Conservation (phyloP, 2,329 filamentous ascomycete genomes). For the Pestalotiopsis sp. region DNA sequence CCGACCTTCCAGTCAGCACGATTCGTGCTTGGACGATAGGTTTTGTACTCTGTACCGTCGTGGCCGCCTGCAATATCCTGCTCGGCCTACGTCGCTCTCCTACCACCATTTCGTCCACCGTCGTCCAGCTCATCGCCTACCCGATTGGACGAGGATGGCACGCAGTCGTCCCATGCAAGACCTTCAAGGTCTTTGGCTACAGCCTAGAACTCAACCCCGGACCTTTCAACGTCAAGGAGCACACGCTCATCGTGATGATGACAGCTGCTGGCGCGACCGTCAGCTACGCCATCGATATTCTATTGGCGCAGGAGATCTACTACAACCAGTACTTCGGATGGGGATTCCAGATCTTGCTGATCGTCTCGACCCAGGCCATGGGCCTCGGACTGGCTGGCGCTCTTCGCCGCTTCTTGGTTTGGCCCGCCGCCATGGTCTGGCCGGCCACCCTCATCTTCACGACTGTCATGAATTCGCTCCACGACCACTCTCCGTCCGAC, state of each 20-base stretch:
- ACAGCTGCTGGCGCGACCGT: slow-evolving; percentile 38
- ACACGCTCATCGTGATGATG: slow-evolving; percentile 53
- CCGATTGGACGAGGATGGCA: slow-evolving; percentile 34
- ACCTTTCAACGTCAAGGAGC: slow-evolving; percentile 49
- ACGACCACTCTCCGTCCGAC: slow-evolving; percentile 60
- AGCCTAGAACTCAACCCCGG: slow-evolving; percentile 39
- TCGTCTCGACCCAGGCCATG: slow-evolving; percentile 63
- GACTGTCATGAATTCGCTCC: slow-evolving; percentile 65
- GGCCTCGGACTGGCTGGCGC: slow-evolving; percentile 67
- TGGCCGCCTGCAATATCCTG: slow-evolving; percentile 64
- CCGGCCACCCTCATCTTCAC: slow-evolving; percentile 62
- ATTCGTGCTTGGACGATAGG: slow-evolving; percentile 68
- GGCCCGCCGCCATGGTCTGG: slow-evolving; percentile 68
- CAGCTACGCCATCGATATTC: slow-evolving; percentile 38
- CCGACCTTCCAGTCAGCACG: slow-evolving; percentile 62
- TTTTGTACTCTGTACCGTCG: slow-evolving; percentile 61
- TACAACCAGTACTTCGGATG: slow-evolving; percentile 58
- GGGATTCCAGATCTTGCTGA: slow-evolving; percentile 62
- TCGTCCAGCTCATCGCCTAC: slow-evolving; percentile 65
- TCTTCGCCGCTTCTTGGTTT: slow-evolving; percentile 60
- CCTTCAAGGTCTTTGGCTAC: slow-evolving; percentile 3
- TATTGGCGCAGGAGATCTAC: slow-evolving; percentile 47
- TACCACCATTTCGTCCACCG: slow-evolving; percentile 62
- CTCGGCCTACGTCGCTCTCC: slow-evolving; percentile 64
- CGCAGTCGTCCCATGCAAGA: not conserved